Base-by-base conservation (phyloP, 495 filamentous ascomycete species). In the Cenococcum geophilum region DNA sequence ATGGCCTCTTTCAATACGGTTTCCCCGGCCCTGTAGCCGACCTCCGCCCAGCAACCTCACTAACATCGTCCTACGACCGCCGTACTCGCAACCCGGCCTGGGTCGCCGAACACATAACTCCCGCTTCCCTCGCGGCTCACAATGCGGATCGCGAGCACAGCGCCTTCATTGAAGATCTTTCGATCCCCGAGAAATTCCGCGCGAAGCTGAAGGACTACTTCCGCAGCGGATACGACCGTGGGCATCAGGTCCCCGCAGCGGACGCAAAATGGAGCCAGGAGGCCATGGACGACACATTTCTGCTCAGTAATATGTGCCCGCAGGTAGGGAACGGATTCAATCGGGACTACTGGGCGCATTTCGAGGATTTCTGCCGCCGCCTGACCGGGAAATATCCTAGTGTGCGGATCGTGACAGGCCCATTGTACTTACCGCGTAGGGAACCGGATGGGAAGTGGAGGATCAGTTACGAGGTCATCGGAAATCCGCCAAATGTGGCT, bases 321-420 rank as follows among this genome's bases (percentile, higher is more conserved):
- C 93, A 98, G 74, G 92, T 98, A 2, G 93, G 93, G 54, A 89
- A 93, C 71, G 93, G 93, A 32, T 98, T 98, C 78, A 98, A 98
- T 75, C 80, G 93, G 20, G 93, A 98, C 75, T 95, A 98, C 83
- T 98, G 93, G 93, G 86, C 95, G 55, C 95, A 97, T 71, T 92
- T 98, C 68, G 93, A 98, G 75, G 91, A 95, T 66, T 98, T 97
- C 73, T 96, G 95, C 74, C 83, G 93, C 2, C 78, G 89, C 8
- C 79, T 98, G 35, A 89, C 92, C 1, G 74, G 75, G 47, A 79
- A 76, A n/a, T 98, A 96, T 65, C 91, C 93, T 1, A 86, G 81
- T 23, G 91, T 98, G 35, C 83, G 93, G 6, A 85, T 98, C 68
- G 89, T 97, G 36, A 97, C 93, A 2, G 93, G 93, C 0, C 93